Base-by-base conservation (phyloP, 108 stramenopile genomes). In the Skeletonema menzelii region DNA sequence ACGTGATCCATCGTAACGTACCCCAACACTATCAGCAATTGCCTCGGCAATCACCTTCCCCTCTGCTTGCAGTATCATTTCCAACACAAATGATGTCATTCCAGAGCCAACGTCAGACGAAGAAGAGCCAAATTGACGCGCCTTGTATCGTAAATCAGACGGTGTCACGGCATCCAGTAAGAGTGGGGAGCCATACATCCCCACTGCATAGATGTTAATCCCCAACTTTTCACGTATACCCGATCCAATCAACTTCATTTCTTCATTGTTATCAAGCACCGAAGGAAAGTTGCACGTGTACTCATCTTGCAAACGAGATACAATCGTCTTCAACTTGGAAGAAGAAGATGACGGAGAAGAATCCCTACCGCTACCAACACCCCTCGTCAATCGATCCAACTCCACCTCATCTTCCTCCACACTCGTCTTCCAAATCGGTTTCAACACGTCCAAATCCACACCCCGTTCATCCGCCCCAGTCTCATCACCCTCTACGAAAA, bases 321-420 rank as follows among this genome's bases (percentile, higher is more conserved):
- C 20, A 53, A 53, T 53, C 5, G 49, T 14, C 24, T 30, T 59
- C 17, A 32, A 31, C 31, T 59, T 59, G 30, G 59, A 37, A 37
- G 35, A 35, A 35, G 35, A 37, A 37, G 35, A 59, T 6, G 7
- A 17, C n/a, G 17, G 8, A 3, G 27, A 0, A 12, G 35, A 12
- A 37, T 37, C 8, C 7, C 49, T 22, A 53, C 20, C 20, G 4
- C 19, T 13, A 49, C 20, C 20, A n/a, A n/a, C n/a, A n/a, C n/a
- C n/a, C 32, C 35, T 63, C 24, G 13, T 1, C n/a, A 65, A 37
- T 44, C 11, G 26, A 19, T 44, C 65, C 65, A 66, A 30, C 27
- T 66, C 65, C 47, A 47, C 28, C 47, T 66, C 28, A 47, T 66
- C 65, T 13, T 42, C 65, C 22, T 66, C 65, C 2, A 66, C 17